Base-by-base conservation (phyloP, 148 eudicot species). In the Nepenthes mirabilis region DNA sequence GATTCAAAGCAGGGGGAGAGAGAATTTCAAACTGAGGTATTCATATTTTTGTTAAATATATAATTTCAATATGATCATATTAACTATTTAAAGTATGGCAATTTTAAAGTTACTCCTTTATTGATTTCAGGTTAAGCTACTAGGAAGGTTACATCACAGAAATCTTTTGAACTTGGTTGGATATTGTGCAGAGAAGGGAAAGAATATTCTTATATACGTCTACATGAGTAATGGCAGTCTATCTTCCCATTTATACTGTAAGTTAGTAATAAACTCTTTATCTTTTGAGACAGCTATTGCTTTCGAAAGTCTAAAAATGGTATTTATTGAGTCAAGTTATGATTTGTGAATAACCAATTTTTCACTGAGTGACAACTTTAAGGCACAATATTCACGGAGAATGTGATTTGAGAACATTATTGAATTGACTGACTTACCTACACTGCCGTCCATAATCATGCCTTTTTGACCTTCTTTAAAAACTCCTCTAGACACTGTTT, bases 111-210 rank as follows among this genome's bases (percentile, higher is more conserved):
- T 66, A 56, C 11, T 49, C 6, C 9, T 33, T 62, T 32, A 48
- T n/a, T 14, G 10, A 23, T 45, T n/a, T 2, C 81, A 93, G 98
- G 96, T 93, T 72, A 79, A 74, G 79, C 80, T 93, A 57, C 66
- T 93, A 50, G 98, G 95, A 68, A 86, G 98, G 74, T 68, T 93
- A 68, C 98, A 93, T 80, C 96, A 93, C 77, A 77, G 96, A 63
- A 93, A 88, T 75, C 96, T 93, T 57, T 84, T 86, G 80, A 93
- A 93, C 77, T 85, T 93, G 78, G 81, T 93, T 61, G 98, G 96
- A 36, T 93, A 93, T 65, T 93, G 98, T 82, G 84, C 86, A 47
- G 98, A 93, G 62, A 93, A 84, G 79, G 81, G 90, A 33, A 85
- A 82, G 61, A 90, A 86, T 75, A 93, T 88, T 76, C 96, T 93